phyloP scores from a whole-genome alignment of 148 eudicot species.

The Salicornia ramosissima region DNA sequence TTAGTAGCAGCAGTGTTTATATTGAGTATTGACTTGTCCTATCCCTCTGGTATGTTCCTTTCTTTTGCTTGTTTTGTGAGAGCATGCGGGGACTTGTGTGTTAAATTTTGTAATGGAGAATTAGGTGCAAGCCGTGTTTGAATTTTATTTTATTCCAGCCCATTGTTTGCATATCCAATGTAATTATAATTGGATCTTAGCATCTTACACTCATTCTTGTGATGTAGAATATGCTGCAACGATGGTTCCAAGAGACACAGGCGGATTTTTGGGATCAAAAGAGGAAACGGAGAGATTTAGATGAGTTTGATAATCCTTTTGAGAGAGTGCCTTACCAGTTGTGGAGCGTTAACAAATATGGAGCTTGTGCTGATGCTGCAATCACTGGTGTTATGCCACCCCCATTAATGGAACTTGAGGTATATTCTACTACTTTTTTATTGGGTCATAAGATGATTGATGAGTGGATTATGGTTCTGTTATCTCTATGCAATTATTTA shows the following conservation, averaged over 20 bases:
- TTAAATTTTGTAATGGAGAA: background rate
- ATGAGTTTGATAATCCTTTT: conserved; percentile 40
- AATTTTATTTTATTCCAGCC: background rate
- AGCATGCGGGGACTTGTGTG: background rate
- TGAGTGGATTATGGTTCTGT: background rate
- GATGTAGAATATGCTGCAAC: conserved; percentile 67
- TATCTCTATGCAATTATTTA: background rate
- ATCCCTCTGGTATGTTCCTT: too few species aligned
- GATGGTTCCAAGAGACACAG: conserved; percentile 60
- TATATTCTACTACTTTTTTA: conserved; percentile 16
- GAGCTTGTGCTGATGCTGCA: conserved; percentile 88
- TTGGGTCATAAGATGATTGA: too few species aligned
- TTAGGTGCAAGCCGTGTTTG: background rate
- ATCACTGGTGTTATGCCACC: conserved; percentile 96
- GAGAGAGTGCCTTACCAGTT: conserved; percentile 77
- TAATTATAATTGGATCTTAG: background rate
- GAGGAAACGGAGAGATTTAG: conserved; percentile 29
- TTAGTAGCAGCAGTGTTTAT: too few species aligned
- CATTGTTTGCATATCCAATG: background rate
- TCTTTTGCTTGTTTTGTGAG: too few species aligned
- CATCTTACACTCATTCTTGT: conserved; percentile 28
- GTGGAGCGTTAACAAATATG: conserved; percentile 90
- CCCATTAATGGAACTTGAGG: conserved; percentile 88
- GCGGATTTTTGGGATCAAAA: conserved; percentile 51
- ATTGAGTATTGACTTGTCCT: too few species aligned